Percentiles rank a stretch among this genome's conserved stretches.
These are phyloP conservation scores for Mycena albidolilacea DNA, from an alignment of 768 basidiomycete species.

Conservation along the genomic window DNA sequence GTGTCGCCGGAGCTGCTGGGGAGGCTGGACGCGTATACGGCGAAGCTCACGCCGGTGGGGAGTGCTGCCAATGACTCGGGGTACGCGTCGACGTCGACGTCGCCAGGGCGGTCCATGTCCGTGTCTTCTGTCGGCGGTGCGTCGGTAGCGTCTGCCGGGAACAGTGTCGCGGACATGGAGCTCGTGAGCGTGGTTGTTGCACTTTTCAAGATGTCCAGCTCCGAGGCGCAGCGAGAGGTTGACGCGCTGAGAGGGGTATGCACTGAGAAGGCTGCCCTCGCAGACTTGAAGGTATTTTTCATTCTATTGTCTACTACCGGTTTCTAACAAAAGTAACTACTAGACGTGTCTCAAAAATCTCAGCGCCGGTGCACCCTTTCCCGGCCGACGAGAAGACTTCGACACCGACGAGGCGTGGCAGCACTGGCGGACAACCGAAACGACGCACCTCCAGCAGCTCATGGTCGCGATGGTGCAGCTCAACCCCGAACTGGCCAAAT, in stretches of 20 bases:
- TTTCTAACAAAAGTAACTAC: slow-evolving; percentile 13
- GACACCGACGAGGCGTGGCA: slow-evolving; percentile 86
- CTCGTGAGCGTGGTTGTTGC: slow-evolving; percentile 77
- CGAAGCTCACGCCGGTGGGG: slow-evolving; percentile 77
- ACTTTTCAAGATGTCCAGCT: slow-evolving; percentile 82
- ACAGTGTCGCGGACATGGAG: slow-evolving; percentile 78
- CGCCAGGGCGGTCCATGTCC: slow-evolving; percentile 68
- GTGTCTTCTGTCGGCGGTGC: slow-evolving; percentile 55
- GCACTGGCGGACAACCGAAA: slow-evolving; percentile 88
- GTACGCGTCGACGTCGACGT: slow-evolving; percentile 76
- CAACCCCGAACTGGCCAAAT: slow-evolving; percentile 90
- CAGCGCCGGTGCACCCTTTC: slow-evolving; percentile 85
- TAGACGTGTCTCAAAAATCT: slow-evolving; percentile 94
- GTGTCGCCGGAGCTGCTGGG: slow-evolving; percentile 89
- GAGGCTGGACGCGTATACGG: slow-evolving; percentile 86
- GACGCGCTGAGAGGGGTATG: slow-evolving; percentile 74
- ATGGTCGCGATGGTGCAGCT: slow-evolving; percentile 89
- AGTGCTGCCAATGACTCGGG: slow-evolving; percentile 72
- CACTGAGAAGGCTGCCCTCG: slow-evolving; percentile 89
- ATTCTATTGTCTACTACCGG: slow-evolving; percentile 12
- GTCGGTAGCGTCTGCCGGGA: too few species aligned
- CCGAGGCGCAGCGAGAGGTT: slow-evolving; percentile 80
- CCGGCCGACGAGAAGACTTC: slow-evolving; percentile 91
- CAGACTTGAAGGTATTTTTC: slow-evolving; percentile 82
- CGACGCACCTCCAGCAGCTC: slow-evolving; percentile 87